Evolutionary conservation across 1,139 yeast genomes (phyloP).

Genomic region (Magnusiomyces ingens): DNA sequence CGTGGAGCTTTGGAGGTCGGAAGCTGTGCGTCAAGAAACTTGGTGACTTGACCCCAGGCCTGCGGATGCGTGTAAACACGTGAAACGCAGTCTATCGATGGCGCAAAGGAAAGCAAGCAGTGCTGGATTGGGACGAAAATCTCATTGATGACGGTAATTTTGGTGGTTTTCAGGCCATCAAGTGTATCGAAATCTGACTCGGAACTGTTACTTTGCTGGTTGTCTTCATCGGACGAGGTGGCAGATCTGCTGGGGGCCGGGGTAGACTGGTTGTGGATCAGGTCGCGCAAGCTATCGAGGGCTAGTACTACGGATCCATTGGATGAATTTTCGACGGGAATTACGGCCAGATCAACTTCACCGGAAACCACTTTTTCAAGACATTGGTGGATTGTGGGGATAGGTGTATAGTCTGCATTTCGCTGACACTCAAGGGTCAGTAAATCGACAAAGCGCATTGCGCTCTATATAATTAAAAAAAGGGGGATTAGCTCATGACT

Average conservation of each 20-base stretch:
- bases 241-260: constrained; percentile 6
- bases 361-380: constrained; percentile 45
- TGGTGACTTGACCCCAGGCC: constrained; percentile 89
- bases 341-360: constrained; percentile 59
- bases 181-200: too few species aligned
- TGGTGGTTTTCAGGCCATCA: constrained; percentile 2
- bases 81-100: constrained; percentile 40
- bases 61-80: constrained; percentile 89
- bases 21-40: constrained; percentile 40
- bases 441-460: constrained; percentile 47
- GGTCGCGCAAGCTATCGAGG: constrained; percentile 69
- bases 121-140: constrained; percentile 81
- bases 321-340: constrained; percentile 90
- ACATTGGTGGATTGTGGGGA: constrained; percentile 42
- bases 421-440: constrained; percentile 40
- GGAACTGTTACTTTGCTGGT: background rate
- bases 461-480: constrained; percentile 45
- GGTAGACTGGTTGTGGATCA: constrained; percentile 35
- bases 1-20: constrained; percentile 17
- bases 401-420: constrained; percentile 19
- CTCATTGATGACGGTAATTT: constrained; percentile 54
- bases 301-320: constrained; percentile 90
- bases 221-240: constrained; percentile 9
- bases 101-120: constrained; percentile 49
- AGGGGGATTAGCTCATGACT: background rate